Conservation (phyloP, 768 basidiomycete species). For the Panus rudis region DNA sequence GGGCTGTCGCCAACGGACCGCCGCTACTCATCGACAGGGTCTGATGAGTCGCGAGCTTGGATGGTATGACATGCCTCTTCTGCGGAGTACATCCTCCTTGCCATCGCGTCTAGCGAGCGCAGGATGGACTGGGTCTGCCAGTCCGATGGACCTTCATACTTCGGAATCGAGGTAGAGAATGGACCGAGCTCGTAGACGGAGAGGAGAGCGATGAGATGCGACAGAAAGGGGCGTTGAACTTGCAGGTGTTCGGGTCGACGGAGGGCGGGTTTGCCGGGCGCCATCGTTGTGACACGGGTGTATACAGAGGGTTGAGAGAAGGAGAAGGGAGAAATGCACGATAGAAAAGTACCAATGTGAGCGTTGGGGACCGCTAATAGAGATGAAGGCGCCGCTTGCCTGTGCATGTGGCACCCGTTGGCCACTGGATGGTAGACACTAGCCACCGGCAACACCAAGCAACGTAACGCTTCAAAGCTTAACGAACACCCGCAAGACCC, state of each 20-base stretch:
- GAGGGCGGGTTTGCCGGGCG: too few relatives aligned
- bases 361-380: neutral
- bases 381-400: too few relatives aligned
- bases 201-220: slow-evolving; percentile 50
- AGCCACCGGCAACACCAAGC: too few relatives aligned
- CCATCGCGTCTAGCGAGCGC: slow-evolving; percentile 42
- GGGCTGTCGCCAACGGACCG: slow-evolving; percentile 29
- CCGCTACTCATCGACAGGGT: slow-evolving; percentile 40
- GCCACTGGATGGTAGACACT: too few relatives aligned
- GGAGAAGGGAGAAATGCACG: too few relatives aligned
- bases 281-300: too few relatives aligned
- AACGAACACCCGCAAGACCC: too few relatives aligned
- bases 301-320: too few relatives aligned
- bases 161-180: slow-evolving; percentile 38
- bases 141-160: slow-evolving; percentile 48
- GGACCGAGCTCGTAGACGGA: slow-evolving; percentile 55
- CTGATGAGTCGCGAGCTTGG: slow-evolving; percentile 31
- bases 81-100: slow-evolving; percentile 48
- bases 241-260: slow-evolving; percentile 16
- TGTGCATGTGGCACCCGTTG: too few relatives aligned
- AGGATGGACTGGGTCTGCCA: slow-evolving; percentile 55
- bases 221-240: slow-evolving; percentile 31
- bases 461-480: too few relatives aligned
- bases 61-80: slow-evolving; percentile 39
- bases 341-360: neutral